A percentile compares a stretch with the other conserved stretches of the same genome.
Conservation (phyloP, 768 basidiomycete species). For the Amyloporia xantha region DNA sequence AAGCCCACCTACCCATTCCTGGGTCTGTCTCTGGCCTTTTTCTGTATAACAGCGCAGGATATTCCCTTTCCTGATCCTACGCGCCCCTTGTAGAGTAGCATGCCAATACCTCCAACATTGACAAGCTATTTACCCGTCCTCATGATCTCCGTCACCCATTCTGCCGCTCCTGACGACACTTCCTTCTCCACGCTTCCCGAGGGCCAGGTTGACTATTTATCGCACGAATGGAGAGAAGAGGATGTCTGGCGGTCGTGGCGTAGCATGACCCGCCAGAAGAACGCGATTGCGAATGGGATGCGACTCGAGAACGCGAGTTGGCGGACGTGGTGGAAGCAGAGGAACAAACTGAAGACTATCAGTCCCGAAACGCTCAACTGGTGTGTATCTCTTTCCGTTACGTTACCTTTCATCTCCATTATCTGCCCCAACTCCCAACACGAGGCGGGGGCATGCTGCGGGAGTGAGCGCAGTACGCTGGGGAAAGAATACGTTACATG, state of each 20-base stretch:
- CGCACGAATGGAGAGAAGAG: slow-evolving; percentile 95
- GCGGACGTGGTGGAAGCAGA: slow-evolving; percentile 99
- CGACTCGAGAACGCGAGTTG: slow-evolving; percentile 97
- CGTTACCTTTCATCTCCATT: slow-evolving; percentile 10
- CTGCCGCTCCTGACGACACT: slow-evolving; percentile 62
- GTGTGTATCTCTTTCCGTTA: slow-evolving; percentile 39
- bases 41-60: not conserved
- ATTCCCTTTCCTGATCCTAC: not conserved
- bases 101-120: slow-evolving; percentile 22
- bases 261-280: slow-evolving; percentile 97
- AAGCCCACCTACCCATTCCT: too few relatives aligned
- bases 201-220: slow-evolving; percentile 97
- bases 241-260: slow-evolving; percentile 99
- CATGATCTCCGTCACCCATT: slow-evolving; percentile 55
- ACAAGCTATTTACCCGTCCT: slow-evolving; percentile 62
- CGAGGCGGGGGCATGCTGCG: too few relatives aligned
- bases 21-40: not conserved
- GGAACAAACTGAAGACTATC: slow-evolving; percentile 91
- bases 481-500: too few relatives aligned
- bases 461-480: too few relatives aligned
- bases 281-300: slow-evolving; percentile 92
- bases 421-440: too few relatives aligned
- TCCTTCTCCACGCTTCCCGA: slow-evolving; percentile 78
- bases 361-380: slow-evolving; percentile 98
- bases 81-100: slow-evolving; percentile 9